Conservation (phyloP, 805 yeast genomes). For the Zygosaccharomyces rouxii region DNA sequence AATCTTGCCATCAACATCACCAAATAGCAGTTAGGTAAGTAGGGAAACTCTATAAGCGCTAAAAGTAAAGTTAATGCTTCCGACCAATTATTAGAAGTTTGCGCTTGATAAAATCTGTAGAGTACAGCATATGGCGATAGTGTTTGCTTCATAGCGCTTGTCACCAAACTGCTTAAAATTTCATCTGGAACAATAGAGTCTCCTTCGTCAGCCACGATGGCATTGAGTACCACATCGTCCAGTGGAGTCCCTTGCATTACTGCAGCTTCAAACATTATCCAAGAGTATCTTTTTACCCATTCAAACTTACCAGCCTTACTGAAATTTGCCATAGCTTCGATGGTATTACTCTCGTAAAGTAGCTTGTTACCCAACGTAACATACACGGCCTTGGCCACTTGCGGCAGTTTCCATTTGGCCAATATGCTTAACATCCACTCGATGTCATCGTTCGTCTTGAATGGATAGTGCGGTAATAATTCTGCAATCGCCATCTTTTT, state of each 20-base stretch:
- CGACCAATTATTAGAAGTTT: constrained; percentile 25
- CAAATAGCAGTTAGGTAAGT: constrained; percentile 29
- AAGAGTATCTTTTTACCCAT: constrained; percentile 44
- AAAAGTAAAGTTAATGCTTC: constrained; percentile 23
- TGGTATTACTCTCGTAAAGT: constrained; percentile 49
- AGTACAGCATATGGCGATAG: constrained; percentile 69
- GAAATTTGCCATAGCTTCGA: constrained; percentile 62
- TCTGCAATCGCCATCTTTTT: constrained; percentile 44
- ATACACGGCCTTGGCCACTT: constrained; percentile 53
- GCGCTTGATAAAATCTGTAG: constrained; percentile 43
- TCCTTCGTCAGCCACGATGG: constrained; percentile 38
- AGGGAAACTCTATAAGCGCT: constrained; percentile 26
- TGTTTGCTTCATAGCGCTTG: constrained; percentile 61
- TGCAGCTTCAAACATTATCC: constrained; percentile 63
- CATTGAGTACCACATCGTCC: constrained; percentile 53
- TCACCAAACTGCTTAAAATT: constrained; percentile 35
- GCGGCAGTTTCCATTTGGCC: constrained; percentile 58
- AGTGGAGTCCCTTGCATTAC: constrained; percentile 49
- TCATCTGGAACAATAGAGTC: constrained; percentile 24
- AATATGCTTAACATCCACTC: constrained; percentile 76
- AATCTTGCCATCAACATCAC: constrained; percentile 26
- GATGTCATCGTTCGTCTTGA: constrained; percentile 65
- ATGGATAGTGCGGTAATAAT: constrained; percentile 55
- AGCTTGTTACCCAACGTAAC: constrained; percentile 46
- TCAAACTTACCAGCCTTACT: constrained; percentile 57